Percentiles rank a stretch among this genome's conserved stretches.
These are phyloP conservation scores for Aspergillus carbonarius DNA, from an alignment of 2,329 filamentous ascomycete species.

Conservation along the genomic window DNA sequence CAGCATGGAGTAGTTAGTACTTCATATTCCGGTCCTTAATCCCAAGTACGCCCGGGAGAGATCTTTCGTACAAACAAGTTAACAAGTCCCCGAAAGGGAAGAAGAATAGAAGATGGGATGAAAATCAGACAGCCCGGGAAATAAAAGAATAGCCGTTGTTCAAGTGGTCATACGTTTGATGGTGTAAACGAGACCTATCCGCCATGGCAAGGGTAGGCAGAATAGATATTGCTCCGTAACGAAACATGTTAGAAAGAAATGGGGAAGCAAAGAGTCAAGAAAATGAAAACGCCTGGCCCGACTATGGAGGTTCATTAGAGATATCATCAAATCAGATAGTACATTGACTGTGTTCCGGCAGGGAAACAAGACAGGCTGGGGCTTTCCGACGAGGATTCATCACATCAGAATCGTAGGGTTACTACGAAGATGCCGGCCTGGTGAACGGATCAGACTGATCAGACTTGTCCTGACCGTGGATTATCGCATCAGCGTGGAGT, in stretches of 20 bases:
- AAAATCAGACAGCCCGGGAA: neutral
- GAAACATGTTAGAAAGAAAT: neutral
- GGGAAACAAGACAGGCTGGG: slow-evolving; percentile 6
- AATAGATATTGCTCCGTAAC: neutral
- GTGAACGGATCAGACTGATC: neutral
- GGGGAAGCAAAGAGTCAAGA: slow-evolving; percentile 7
- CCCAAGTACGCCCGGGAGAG: neutral
- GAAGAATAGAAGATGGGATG: neutral
- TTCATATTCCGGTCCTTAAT: neutral
- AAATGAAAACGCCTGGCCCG: slow-evolving; percentile 19
- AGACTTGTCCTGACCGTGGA: neutral
- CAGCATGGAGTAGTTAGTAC: neutral
- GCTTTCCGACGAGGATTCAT: neutral
- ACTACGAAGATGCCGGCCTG: neutral
- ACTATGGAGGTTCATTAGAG: slow-evolving; percentile 25
- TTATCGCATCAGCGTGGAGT: neutral
- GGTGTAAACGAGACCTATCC: too few relatives aligned
- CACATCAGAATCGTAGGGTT: slow-evolving; percentile 1
- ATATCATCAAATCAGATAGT: slow-evolving; percentile 25
- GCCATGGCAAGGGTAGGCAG: neutral
- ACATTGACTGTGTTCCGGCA: slow-evolving; percentile 17
- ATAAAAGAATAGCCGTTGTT: too few relatives aligned
- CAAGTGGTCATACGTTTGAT: too few relatives aligned
- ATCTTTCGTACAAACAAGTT: neutral
- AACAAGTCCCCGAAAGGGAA: slow-evolving; percentile 9